phyloP scores from a whole-genome alignment of 176 grass and related monocot genomes.

The Poa annua region DNA sequence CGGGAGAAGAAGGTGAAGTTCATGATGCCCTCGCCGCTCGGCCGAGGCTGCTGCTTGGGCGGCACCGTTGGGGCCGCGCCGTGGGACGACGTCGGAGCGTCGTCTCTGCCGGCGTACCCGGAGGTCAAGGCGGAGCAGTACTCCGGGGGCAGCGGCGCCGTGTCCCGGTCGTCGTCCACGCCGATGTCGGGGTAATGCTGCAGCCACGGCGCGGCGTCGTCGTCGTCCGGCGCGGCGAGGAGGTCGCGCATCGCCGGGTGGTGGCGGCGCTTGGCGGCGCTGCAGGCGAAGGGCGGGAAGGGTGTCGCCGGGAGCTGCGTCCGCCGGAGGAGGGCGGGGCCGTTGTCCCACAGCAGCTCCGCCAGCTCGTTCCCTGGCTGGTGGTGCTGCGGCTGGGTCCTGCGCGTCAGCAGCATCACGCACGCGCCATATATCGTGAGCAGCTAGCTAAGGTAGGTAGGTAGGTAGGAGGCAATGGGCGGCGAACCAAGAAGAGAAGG shows the following conservation, averaged over 20 bases:
- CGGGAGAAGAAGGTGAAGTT: slow-evolving; percentile 63
- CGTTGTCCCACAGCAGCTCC: slow-evolving; percentile 46
- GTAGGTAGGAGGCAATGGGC: background rate
- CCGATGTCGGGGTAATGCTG: slow-evolving; percentile 48
- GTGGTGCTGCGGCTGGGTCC: background rate
- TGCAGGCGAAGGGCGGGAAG: slow-evolving; percentile 54
- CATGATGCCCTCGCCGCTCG: slow-evolving; percentile 34
- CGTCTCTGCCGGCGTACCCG: background rate
- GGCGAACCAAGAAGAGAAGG: background rate
- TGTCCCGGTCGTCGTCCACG: slow-evolving; percentile 34
- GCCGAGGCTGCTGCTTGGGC: background rate
- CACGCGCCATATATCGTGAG: background rate
- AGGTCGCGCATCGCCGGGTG: slow-evolving; percentile 11
- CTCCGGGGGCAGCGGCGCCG: slow-evolving; percentile 43
- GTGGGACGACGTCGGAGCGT: background rate
- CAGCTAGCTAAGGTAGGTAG: background rate
- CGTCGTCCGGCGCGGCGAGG: background rate
- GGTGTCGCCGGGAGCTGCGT: slow-evolving; percentile 21
- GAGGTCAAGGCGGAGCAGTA: slow-evolving; percentile 47
- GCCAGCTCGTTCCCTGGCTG: slow-evolving; percentile 41
- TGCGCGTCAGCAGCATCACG: background rate
- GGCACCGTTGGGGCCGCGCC: background rate
- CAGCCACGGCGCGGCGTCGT: slow-evolving; percentile 50
- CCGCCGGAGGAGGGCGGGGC: slow-evolving; percentile 25
- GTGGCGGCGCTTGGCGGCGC: slow-evolving; percentile 30